Percentiles rank a stretch among this genome's conserved stretches.
phyloP scores from a whole-genome alignment of 495 filamentous ascomycete genomes.

The Trichoderma parareesei region DNA sequence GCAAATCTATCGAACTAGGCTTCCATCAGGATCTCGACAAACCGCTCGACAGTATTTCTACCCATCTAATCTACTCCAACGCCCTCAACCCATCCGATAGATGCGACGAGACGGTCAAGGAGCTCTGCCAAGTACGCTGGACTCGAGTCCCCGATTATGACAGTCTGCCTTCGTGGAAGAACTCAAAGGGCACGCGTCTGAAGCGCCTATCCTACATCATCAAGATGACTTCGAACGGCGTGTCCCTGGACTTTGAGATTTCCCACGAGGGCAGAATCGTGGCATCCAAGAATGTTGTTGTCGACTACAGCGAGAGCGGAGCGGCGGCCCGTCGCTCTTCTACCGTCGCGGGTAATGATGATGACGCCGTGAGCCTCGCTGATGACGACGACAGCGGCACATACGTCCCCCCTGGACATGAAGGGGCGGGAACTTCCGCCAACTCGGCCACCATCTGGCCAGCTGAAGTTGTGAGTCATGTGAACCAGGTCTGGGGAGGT shows the following conservation, averaged over 20 bases:
- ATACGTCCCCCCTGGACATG: neutral
- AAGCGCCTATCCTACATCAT: neutral
- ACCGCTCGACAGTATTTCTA: neutral
- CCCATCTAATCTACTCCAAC: neutral
- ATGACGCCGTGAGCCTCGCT: neutral
- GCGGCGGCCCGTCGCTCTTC: neutral
- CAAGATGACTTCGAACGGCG: slow-evolving; percentile 2
- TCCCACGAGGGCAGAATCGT: neutral
- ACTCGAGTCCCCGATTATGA: neutral
- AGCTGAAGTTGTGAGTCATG: too few relatives aligned
- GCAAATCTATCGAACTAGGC: neutral
- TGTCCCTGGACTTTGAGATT: slow-evolving; percentile 7
- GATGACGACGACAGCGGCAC: neutral
- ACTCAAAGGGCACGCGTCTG: neutral
- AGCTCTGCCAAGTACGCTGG: slow-evolving; percentile 5
- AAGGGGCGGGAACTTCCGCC: too few relatives aligned
- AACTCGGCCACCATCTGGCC: too few relatives aligned
- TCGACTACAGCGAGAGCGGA: neutral
- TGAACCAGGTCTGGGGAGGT: too few relatives aligned
- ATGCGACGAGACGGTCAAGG: slow-evolving; percentile 5
- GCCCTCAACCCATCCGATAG: neutral
- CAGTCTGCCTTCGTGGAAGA: neutral
- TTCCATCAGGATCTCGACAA: neutral
- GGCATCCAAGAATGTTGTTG: neutral
- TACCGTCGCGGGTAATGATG: neutral